Percentiles rank a stretch among this genome's conserved stretches.
These are phyloP conservation scores for Starmerella scarabaei DNA, from an alignment of 805 yeast genomes.

Conservation along the genomic window DNA sequence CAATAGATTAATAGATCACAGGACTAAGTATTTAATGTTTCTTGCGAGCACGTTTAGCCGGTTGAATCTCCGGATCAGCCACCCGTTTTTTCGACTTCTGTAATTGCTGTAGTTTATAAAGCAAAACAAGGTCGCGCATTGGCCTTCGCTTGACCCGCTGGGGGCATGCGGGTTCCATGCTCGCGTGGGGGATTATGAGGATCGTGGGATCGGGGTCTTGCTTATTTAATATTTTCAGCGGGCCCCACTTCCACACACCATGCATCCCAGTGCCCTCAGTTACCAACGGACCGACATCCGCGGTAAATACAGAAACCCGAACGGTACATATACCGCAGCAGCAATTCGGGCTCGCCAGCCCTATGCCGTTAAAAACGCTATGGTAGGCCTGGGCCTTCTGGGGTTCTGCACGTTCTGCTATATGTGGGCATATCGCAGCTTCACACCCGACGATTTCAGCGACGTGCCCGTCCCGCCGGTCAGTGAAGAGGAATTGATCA, in stretches of 20 bases:
- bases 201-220: too few species aligned
- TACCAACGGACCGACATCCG: slow-evolving; percentile 10
- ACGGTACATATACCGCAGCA: slow-evolving; percentile 86
- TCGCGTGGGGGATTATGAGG: too few species aligned
- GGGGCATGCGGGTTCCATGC: slow-evolving; percentile 14
- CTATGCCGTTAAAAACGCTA: slow-evolving; percentile 63
- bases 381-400: slow-evolving; percentile 44
- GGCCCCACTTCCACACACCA: background rate
- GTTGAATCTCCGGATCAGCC: too few species aligned
- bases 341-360: slow-evolving; percentile 82
- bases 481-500: slow-evolving; percentile 58
- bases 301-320: slow-evolving; percentile 42
- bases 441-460: slow-evolving; percentile 58
- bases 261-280: background rate
- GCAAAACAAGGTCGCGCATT: slow-evolving; percentile 8
- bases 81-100: background rate
- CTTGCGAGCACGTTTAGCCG: too few species aligned
- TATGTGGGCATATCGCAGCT: slow-evolving; percentile 24
- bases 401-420: slow-evolving; percentile 59
- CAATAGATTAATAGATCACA: background rate
- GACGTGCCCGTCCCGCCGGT: slow-evolving; percentile 94
- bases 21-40: background rate
- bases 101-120: slow-evolving; percentile 11
- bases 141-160: slow-evolving; percentile 1
- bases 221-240: too few species aligned